These are phyloP conservation scores for Rhizopogon vesiculosus DNA, from an alignment of 768 basidiomycete genomes.

Conservation along the genomic window DNA sequence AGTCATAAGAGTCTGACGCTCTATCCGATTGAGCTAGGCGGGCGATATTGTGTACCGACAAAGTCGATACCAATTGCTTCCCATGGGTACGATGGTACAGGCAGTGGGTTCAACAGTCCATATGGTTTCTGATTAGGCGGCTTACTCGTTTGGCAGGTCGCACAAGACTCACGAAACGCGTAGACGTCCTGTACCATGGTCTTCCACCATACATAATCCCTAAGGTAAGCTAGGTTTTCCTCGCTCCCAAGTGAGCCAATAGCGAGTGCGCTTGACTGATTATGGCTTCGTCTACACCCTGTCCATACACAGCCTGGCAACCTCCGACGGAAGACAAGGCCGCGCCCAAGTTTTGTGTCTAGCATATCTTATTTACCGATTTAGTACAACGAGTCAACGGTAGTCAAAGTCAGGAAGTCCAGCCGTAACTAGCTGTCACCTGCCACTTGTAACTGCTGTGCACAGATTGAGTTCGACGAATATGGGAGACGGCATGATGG, in stretches of 20 bases:
- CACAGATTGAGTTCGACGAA: too few relatives aligned
- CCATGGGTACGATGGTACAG: slow-evolving; percentile 28
- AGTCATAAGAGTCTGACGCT: slow-evolving; percentile 59
- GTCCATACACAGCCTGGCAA: too few relatives aligned
- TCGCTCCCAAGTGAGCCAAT: slow-evolving; percentile 30
- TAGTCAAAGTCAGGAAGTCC: too few relatives aligned
- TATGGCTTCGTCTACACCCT: slow-evolving; percentile 18
- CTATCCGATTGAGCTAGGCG: slow-evolving; percentile 68
- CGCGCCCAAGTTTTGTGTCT: too few relatives aligned
- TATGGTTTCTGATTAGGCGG: slow-evolving; percentile 19
- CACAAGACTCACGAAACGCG: slow-evolving; percentile 17
- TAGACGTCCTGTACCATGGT: slow-evolving; percentile 21
- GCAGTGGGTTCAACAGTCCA: slow-evolving; percentile 22
- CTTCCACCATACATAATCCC: slow-evolving; percentile 19
- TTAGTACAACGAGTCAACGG: too few relatives aligned
- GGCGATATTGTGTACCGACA: slow-evolving; percentile 25
- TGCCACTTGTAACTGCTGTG: too few relatives aligned
- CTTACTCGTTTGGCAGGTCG: slow-evolving; percentile 16
- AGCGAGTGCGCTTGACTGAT: slow-evolving; percentile 33
- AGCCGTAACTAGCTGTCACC: too few relatives aligned
- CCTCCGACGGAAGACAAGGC: not conserved
- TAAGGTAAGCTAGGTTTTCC: slow-evolving; percentile 30
- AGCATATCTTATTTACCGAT: too few relatives aligned
- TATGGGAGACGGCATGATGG: too few relatives aligned
- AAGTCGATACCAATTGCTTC: slow-evolving; percentile 28